Evolutionary conservation across 345 rosid genomes (phyloP).

Genomic region (Trapa incisa): DNA sequence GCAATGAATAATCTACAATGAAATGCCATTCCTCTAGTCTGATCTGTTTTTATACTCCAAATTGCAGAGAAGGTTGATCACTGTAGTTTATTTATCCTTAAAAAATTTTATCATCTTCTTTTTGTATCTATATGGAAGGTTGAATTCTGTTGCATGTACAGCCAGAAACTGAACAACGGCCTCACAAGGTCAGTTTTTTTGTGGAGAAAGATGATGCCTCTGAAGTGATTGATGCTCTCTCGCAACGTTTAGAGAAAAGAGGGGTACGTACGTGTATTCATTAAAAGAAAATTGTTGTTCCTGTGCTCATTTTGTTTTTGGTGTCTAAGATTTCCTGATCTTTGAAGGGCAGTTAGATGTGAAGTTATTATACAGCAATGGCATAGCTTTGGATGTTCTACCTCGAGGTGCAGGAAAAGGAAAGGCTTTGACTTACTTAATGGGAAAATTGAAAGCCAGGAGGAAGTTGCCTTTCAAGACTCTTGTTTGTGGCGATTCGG

Average conservation of each 20-base stretch:
- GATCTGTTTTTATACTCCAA: neutral
- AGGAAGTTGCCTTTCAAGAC: slow-evolving; percentile 41
- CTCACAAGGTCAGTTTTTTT: slow-evolving; percentile 71
- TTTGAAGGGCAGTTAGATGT: slow-evolving; percentile 41
- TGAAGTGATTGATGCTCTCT: slow-evolving; percentile 37
- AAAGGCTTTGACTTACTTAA: slow-evolving; percentile 65
- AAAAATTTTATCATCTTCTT: neutral
- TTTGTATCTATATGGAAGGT: neutral
- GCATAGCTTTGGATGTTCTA: slow-evolving; percentile 62
- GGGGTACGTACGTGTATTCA: slow-evolving; percentile 46
- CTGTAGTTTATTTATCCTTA: neutral
- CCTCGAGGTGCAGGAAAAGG: slow-evolving; percentile 87
- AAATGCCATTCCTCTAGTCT: neutral
- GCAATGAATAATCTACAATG: neutral
- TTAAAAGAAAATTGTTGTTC: neutral
- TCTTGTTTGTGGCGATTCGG: slow-evolving; percentile 93
- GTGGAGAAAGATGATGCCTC: slow-evolving; percentile 41
- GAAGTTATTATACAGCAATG: slow-evolving; percentile 68
- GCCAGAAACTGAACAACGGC: slow-evolving; percentile 61
- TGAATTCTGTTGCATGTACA: slow-evolving; percentile 13
- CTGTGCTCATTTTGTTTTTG: neutral
- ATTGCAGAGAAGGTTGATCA: neutral
- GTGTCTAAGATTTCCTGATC: neutral
- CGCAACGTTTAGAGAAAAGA: slow-evolving; percentile 38
- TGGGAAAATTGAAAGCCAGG: slow-evolving; percentile 33